Evolutionary conservation across 2,329 filamentous ascomycete species (phyloP), one percentile per base, ranked within the genome.

Genomic region (Chalaropsis thielavioides): DNA sequence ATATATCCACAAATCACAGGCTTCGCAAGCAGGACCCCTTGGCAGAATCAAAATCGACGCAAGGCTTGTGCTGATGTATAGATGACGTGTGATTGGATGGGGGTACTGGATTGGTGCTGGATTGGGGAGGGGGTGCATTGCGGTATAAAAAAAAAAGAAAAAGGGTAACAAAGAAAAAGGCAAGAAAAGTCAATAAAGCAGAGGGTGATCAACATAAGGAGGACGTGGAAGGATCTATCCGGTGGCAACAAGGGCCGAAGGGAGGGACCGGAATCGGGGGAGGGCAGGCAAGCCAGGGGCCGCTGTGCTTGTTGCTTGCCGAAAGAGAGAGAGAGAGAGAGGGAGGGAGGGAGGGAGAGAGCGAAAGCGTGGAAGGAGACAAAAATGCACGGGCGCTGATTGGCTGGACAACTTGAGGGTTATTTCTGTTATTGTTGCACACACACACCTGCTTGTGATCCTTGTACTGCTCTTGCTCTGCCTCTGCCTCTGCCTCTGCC

Each of bases 31-130:
- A 35, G 24, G 15, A 49, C 19, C 46, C 10, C 46, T 31, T 2
- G 31, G 31, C 31, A 31, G 31, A 31, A 31, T 31, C 31, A 2
- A 31, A 31, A 31, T 6, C 31, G 31, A 6, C 31, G 3, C 31
- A 31, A 31, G 51, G 22, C 44, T 65, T 24, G 31, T 61, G 63
- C 63, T 65, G 63, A 65, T 61, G 58, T 61, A 65, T 61, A 41
- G 19, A 40, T 3, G 17, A 8, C 6, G 17, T 43, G 22, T 65
- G 63, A 65, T 65, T 65, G 63, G 63, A 24, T 46, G 17, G 41
- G 15, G 31, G 19, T 31, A 11, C 15, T 27, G 51, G 10, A 15
- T 27, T 56, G 17, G 15, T 11, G 7, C 13, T 31, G 31, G 31
- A 22, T 54, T 22, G 24, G 11, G 24, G 15, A 24, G 19, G 49